phyloP scores from a whole-genome alignment of 2,329 filamentous ascomycete species.

The Exserohilum turcica region DNA sequence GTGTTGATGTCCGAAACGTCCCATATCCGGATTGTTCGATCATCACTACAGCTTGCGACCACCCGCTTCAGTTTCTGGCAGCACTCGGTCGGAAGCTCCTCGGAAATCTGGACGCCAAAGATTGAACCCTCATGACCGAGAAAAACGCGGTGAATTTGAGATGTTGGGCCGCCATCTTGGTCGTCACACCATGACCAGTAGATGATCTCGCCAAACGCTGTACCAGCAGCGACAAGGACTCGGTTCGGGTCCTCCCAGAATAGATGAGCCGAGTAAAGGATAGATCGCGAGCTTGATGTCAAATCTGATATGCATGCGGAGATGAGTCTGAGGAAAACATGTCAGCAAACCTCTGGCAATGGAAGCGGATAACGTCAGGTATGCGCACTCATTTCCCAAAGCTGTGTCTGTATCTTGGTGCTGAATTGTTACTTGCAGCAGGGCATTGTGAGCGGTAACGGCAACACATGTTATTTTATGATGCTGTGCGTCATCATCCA shows the following conservation, averaged over 20 bases:
- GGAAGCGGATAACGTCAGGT: neutral
- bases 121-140: conserved; percentile 87
- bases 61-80: conserved; percentile 59
- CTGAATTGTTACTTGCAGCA: conserved; percentile 59
- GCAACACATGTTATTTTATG: conserved; percentile 29
- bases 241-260: conserved; percentile 62
- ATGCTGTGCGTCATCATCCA: conserved; percentile 13
- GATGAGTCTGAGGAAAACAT: conserved; percentile 7
- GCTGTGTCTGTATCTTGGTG: conserved; percentile 3
- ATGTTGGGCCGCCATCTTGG: conserved; percentile 14
- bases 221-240: conserved; percentile 82
- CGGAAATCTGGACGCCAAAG: conserved; percentile 83
- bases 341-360: neutral
- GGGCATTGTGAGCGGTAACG: conserved; percentile 87
- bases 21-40: conserved; percentile 88
- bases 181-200: conserved; percentile 75
- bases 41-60: conserved; percentile 93
- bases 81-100: conserved; percentile 23
- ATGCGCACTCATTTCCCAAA: conserved; percentile 6
- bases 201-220: conserved; percentile 91
- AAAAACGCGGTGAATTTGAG: conserved; percentile 61
- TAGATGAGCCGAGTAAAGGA: conserved; percentile 84
- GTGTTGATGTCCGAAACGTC: conserved; percentile 65
- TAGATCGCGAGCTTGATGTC: conserved; percentile 73
- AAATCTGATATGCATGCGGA: conserved; percentile 54